Conservation (phyloP, 2,329 filamentous ascomycete genomes). For the Ascochyta pisi region DNA sequence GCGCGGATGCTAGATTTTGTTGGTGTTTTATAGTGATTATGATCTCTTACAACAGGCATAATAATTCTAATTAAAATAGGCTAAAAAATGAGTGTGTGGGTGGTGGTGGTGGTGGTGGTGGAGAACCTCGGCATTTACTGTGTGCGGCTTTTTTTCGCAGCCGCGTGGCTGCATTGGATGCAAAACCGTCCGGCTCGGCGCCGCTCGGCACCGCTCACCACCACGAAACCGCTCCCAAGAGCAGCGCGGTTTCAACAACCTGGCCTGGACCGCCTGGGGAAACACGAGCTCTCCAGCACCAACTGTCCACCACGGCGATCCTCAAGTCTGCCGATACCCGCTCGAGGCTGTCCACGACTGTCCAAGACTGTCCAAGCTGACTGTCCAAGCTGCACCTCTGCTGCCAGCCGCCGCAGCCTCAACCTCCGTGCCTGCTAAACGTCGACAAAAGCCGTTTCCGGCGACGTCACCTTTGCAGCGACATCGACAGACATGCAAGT, state of each 20-base stretch:
- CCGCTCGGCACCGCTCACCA: not conserved
- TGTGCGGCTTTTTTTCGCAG: too few species aligned
- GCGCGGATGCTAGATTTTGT: too few species aligned
- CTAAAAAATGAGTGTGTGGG: too few species aligned
- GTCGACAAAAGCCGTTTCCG: not conserved
- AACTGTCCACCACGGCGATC: not conserved
- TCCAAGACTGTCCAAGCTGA: too few species aligned
- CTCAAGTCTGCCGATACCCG: constrained; percentile 4
- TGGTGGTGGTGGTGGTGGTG: too few species aligned
- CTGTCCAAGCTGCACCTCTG: not conserved
- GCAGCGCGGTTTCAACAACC: not conserved
- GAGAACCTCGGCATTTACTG: too few species aligned
- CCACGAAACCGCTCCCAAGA: constrained; percentile 2
- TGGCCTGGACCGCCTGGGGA: not conserved
- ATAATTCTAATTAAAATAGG: too few species aligned
- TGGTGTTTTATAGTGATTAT: too few species aligned
- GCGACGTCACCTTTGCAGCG: constrained; percentile 11
- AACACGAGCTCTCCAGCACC: not conserved
- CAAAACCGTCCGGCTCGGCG: constrained; percentile 9
- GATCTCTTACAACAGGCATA: too few species aligned
- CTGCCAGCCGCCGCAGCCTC: constrained; percentile 1
- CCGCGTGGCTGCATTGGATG: constrained; percentile 3
- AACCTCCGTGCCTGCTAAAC: not conserved
- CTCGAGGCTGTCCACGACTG: not conserved
- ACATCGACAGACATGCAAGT: not conserved